These are phyloP conservation scores for Colletotrichum tofieldiae DNA, from an alignment of 2,329 filamentous ascomycete species.

Conservation along the genomic window DNA sequence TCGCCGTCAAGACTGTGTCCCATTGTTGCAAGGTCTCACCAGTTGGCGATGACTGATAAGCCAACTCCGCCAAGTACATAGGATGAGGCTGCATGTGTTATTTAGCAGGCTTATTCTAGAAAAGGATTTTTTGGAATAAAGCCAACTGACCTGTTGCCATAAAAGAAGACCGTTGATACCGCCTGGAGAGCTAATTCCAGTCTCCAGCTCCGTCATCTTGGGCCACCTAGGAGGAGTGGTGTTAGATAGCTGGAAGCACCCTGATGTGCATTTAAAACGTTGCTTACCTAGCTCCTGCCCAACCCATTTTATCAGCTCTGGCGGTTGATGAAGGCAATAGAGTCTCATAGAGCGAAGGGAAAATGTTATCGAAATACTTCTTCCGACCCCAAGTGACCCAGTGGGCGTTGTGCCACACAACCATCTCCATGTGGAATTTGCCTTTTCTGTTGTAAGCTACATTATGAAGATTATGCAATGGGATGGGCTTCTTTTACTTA, in stretches of 20 bases:
- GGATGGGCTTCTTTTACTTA: constrained; percentile 36
- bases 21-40: constrained; percentile 64
- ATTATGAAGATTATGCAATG: constrained; percentile 7
- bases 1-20: constrained; percentile 65
- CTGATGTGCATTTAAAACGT: too few species aligned
- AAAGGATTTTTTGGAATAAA: not conserved
- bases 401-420: constrained; percentile 59
- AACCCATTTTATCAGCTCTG: constrained; percentile 50
- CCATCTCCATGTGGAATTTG: constrained; percentile 61
- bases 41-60: constrained; percentile 46
- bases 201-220: constrained; percentile 67
- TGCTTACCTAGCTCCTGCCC: constrained; percentile 48
- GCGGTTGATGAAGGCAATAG: constrained; percentile 48
- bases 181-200: constrained; percentile 57
- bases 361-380: constrained; percentile 54
- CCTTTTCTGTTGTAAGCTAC: constrained; percentile 51
- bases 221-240: constrained; percentile 50
- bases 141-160: constrained; percentile 66
- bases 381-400: constrained; percentile 59
- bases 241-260: not conserved
- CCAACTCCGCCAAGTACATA: constrained; percentile 72
- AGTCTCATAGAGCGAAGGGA: constrained; percentile 48
- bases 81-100: constrained; percentile 61
- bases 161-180: constrained; percentile 74
- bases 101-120: not conserved